These are phyloP conservation scores for Leccinum fallax DNA, from an alignment of 1,284 basidiomycete genomes.

Conservation along the genomic window DNA sequence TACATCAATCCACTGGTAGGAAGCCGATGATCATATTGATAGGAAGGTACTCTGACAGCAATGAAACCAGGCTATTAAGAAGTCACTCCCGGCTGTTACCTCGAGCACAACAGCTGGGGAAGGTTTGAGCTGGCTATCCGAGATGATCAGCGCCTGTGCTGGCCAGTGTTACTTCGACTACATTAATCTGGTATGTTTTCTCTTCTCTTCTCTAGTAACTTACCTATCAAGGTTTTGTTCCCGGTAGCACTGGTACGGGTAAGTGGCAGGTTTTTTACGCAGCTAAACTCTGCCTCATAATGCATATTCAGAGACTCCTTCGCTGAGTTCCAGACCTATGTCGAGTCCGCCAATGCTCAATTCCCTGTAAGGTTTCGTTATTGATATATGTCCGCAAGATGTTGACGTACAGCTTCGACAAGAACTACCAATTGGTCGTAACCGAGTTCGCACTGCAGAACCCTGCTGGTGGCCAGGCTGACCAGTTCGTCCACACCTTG, in stretches of 20 bases:
- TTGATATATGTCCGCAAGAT: not conserved
- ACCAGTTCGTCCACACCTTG: constrained; percentile 29
- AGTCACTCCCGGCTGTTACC: constrained; percentile 39
- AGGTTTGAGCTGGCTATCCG: constrained; percentile 38
- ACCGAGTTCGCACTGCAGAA: constrained; percentile 37
- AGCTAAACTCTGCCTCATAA: not conserved
- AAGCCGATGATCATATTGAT: not conserved
- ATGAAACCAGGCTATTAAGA: constrained; percentile 32
- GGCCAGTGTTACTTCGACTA: constrained; percentile 37
- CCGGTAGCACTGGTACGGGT: constrained; percentile 40
- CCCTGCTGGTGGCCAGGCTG: constrained; percentile 36
- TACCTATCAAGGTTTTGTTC: not conserved
- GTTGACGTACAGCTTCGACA: constrained; percentile 6
- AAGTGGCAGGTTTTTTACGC: not conserved
- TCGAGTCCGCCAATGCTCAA: constrained; percentile 30
- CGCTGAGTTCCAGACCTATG: constrained; percentile 30
- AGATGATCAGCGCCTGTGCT: constrained; percentile 37
- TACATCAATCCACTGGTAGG: constrained; percentile 40
- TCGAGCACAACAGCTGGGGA: constrained; percentile 31
- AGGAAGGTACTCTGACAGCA: not conserved
- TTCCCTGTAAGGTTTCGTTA: constrained; percentile 29
- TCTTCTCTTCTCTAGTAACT: not conserved
- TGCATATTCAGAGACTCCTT: constrained; percentile 22
- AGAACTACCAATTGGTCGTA: constrained; percentile 28
- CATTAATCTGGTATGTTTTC: constrained; percentile 30